Percentiles rank a stretch among this genome's conserved stretches.
These are phyloP conservation scores for Geoglossum cookeanum DNA, from an alignment of 2,329 filamentous ascomycete genomes.

Conservation along the genomic window DNA sequence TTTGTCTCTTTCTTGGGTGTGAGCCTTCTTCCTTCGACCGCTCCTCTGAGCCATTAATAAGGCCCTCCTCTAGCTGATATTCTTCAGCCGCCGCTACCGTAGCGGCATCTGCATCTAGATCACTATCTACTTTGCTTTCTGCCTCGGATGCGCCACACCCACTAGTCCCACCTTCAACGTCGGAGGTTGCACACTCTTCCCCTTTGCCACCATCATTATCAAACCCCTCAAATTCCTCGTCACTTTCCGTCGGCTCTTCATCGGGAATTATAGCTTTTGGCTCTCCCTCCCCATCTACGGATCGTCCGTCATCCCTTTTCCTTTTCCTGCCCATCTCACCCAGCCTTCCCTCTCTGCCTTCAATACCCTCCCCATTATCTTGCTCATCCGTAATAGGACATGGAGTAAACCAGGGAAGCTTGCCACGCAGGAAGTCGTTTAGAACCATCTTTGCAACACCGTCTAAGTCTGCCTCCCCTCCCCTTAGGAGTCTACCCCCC, in stretches of 20 bases:
- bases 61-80: background rate
- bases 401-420: slow-evolving; percentile 89
- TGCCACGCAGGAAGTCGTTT: slow-evolving; percentile 88
- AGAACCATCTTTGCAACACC: slow-evolving; percentile 93
- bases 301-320: slow-evolving; percentile 36
- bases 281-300: slow-evolving; percentile 21
- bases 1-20: background rate
- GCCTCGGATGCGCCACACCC: background rate
- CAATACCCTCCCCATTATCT: slow-evolving; percentile 33
- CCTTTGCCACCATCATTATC: slow-evolving; percentile 17
- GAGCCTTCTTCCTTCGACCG: background rate
- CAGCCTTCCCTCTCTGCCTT: slow-evolving; percentile 56
- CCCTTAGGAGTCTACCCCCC: slow-evolving; percentile 66
- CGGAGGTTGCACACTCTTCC: slow-evolving; percentile 11
- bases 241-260: slow-evolving; percentile 11
- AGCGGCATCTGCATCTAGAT: background rate
- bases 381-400: slow-evolving; percentile 42
- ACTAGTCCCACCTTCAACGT: slow-evolving; percentile 5
- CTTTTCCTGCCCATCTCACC: slow-evolving; percentile 78
- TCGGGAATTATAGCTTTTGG: slow-evolving; percentile 8
- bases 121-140: background rate
- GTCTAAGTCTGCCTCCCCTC: slow-evolving; percentile 87
- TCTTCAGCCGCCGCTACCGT: background rate
- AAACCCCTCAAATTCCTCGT: slow-evolving; percentile 15
- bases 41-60: background rate